Conservation (phyloP, 192 early-diverging fungal genomes). For the Coemansia sp. region DNA sequence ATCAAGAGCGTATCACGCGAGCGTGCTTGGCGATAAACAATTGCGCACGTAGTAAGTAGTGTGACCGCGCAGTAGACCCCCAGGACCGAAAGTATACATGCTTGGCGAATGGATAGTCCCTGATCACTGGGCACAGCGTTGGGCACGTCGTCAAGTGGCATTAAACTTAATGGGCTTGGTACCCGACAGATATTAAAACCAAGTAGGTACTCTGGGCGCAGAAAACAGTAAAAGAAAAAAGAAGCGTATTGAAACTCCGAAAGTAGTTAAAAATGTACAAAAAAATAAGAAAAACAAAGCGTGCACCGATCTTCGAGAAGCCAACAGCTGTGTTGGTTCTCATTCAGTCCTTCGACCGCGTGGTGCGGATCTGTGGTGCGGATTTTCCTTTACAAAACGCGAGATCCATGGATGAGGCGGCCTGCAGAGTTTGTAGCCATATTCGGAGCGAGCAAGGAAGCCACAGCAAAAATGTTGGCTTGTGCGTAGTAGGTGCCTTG, state of each 20-base stretch:
- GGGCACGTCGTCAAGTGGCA: neutral
- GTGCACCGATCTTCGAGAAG: neutral
- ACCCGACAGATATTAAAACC: neutral
- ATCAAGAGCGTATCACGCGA: slow-evolving; percentile 20
- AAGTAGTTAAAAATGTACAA: neutral
- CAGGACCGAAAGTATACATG: slow-evolving; percentile 15
- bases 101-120: slow-evolving; percentile 18
- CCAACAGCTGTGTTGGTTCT: neutral
- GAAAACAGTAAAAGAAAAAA: slow-evolving; percentile 5
- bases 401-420: slow-evolving; percentile 9
- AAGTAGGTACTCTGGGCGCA: neutral
- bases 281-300: neutral
- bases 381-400: neutral
- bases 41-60: slow-evolving; percentile 18
- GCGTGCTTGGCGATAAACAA: slow-evolving; percentile 25
- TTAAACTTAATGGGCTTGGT: neutral
- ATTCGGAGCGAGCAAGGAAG: slow-evolving; percentile 9
- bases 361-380: slow-evolving; percentile 1
- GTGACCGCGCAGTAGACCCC: slow-evolving; percentile 24
- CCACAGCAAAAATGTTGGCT: slow-evolving; percentile 2
- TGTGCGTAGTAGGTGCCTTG: slow-evolving; percentile 6
- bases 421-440: slow-evolving; percentile 6
- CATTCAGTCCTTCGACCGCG: slow-evolving; percentile 4
- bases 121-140: neutral
- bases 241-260: slow-evolving; percentile 9